Conservation (phyloP, 2,329 filamentous ascomycete species). For the Stagonosporopsis cucurbitacearum region DNA sequence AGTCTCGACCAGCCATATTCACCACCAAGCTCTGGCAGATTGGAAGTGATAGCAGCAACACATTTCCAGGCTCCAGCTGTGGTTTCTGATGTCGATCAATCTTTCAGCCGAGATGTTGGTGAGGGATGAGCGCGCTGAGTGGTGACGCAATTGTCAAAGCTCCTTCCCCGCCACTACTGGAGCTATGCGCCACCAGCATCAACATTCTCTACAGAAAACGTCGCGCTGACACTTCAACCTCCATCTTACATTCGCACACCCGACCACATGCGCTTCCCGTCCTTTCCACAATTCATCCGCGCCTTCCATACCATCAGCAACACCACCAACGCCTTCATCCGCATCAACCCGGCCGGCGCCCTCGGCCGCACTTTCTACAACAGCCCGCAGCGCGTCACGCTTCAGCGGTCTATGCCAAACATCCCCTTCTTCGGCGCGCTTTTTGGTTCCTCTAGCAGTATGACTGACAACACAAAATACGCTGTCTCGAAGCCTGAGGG, state of each 20-base stretch:
- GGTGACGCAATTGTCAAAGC: constrained; percentile 41
- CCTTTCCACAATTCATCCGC: constrained; percentile 56
- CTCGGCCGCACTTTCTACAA: constrained; percentile 41
- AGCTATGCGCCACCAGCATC: constrained; percentile 36
- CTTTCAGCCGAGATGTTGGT: neutral
- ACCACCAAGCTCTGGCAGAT: neutral
- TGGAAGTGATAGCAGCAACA: neutral
- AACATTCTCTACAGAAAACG: neutral
- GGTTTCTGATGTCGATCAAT: too few relatives aligned
- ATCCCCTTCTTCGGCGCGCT: constrained; percentile 81
- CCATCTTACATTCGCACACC: constrained; percentile 6
- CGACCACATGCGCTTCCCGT: constrained; percentile 57
- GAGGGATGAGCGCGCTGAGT: constrained; percentile 16
- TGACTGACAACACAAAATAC: constrained; percentile 67
- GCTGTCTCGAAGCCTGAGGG: constrained; percentile 81
- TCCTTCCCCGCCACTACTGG: constrained; percentile 30
- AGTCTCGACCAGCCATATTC: neutral
- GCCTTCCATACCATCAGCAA: constrained; percentile 57
- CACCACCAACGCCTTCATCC: constrained; percentile 46
- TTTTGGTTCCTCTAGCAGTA: constrained; percentile 66
- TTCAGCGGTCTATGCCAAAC: constrained; percentile 68
- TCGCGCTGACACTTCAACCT: neutral
- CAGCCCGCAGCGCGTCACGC: constrained; percentile 35
- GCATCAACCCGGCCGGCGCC: constrained; percentile 46
- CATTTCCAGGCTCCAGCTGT: neutral